phyloP scores from a whole-genome alignment of 2,329 filamentous ascomycete species.

The Epichloe elymi region DNA sequence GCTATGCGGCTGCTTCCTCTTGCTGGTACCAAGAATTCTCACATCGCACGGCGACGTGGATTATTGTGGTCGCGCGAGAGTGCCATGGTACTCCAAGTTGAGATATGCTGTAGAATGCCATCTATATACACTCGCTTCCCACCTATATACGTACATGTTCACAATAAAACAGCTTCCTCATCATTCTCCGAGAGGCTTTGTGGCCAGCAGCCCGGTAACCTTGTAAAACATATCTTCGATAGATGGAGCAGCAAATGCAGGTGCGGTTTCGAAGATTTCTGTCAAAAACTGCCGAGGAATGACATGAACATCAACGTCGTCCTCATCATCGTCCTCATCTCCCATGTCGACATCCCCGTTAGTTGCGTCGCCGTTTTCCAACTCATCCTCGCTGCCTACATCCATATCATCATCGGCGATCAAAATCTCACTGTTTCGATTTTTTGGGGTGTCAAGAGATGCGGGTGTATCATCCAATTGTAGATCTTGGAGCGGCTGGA shows the following conservation, averaged over 20 bases:
- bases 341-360: conserved; percentile 30
- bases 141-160: not conserved
- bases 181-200: conserved; percentile 23
- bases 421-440: conserved; percentile 18
- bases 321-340: conserved; percentile 24
- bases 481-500: conserved; percentile 42
- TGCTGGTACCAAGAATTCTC: no score
- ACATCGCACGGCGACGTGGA: no score
- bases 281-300: conserved; percentile 56
- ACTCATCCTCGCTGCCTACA: conserved; percentile 29
- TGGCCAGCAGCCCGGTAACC: conserved; percentile 47
- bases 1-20: no score
- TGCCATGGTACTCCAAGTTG: not conserved
- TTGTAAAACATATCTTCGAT: conserved; percentile 66
- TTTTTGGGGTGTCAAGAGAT: conserved; percentile 16
- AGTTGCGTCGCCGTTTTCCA: conserved; percentile 21
- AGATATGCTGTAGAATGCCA: not conserved
- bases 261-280: conserved; percentile 56
- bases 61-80: no score
- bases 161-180: not conserved
- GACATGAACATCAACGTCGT: conserved; percentile 43
- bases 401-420: conserved; percentile 26
- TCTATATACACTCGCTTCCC: not conserved
- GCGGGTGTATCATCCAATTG: conserved; percentile 28
- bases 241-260: conserved; percentile 55